Base-by-base conservation (phyloP, 805 yeast genomes). In the Danielozyma ontarioensis region DNA sequence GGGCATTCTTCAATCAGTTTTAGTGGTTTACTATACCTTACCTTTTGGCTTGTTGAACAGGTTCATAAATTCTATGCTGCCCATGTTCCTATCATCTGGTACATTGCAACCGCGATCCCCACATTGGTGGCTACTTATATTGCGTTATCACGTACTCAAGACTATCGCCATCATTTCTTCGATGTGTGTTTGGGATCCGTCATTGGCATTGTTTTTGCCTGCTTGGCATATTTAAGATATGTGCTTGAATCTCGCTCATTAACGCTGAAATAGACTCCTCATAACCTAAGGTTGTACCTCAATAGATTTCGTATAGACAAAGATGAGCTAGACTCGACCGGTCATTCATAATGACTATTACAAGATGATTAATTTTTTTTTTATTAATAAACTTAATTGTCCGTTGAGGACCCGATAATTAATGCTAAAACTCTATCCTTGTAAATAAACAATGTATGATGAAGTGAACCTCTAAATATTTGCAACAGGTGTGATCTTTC, bases 331-430 rank as follows among this genome's bases (percentile, higher is more conserved):
- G n/a, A n/a, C n/a, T n/a, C n/a, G n/a, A n/a, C n/a, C n/a, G n/a
- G n/a, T n/a, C n/a, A n/a, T n/a, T n/a, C n/a, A n/a, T n/a, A n/a
- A n/a, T n/a, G n/a, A n/a, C n/a, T n/a, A n/a, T n/a, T n/a, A n/a
- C n/a, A n/a, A n/a, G n/a, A n/a, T n/a, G n/a, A n/a, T n/a, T n/a
- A n/a, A n/a, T n/a, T n/a, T n/a, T n/a, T n/a, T n/a, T n/a, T n/a
- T n/a, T n/a, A n/a, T n/a, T n/a, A n/a, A n/a, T n/a, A n/a, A n/a
- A n/a, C 53, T 50, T 58, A 53, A 57, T 47, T 53, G 72, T 64
- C 72, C 72, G 72, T 66, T 66, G 72, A 66, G 69, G 72, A 65
- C 67, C 64, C 69, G 69, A 56, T 54, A 49, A 57, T 64, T 64
- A 62, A 64, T 65, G 70, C 69, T 60, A 51, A 47, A 50, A 53